Base-by-base conservation (phyloP, 139 green algal genomes). In the Cymbomonas tetramitiformis region DNA sequence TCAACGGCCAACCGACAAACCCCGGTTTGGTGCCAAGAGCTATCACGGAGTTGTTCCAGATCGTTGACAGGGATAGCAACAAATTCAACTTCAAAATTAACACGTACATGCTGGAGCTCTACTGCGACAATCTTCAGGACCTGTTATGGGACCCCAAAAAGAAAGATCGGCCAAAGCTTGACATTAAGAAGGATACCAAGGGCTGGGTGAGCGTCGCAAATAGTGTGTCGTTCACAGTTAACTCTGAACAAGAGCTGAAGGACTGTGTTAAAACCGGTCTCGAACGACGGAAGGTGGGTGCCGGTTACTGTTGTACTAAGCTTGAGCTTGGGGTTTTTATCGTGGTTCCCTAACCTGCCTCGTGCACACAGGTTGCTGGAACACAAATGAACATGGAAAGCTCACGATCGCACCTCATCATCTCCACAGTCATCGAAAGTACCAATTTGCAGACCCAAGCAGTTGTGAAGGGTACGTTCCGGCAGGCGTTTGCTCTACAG, bases 111-210 rank as follows among this genome's bases (percentile, higher is more conserved):
- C 81, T 98, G 24, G 90, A 98, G 80, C 81, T 98, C 40, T 98
- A 98, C 71, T 81, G 88, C 26, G 60, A 88, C 61, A 70, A 77
- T 38, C 60, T 86, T 29, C 58, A 80, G 56, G 84, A 98, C 70
- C 77, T 97, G 61, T 83, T 97, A 38, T 69, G 82, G 39, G 71
- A 68, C 31, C 68, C 9, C 12, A 68, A 29, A 19, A 61, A 18
- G 47, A 67, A 31, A 8, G n/a, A 30, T 15, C 18, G 31, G 9
- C 73, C 78, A 12, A 87, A 84, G 72, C 79, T 98, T 28, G 90
- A 96, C 49, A 97, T 98, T 73, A 98, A 96, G 81, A 94, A 90
- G 67, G 90, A 98, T 64, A 51, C 72, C 40, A 93, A 88, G 73
- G 90, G 90, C 57, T 79, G 94, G 74, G 90, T 98, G 1, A 81